A percentile compares a stretch with the other conserved stretches of the same genome.
These are phyloP conservation scores for Diplodia intermedia DNA, from an alignment of 2,329 filamentous ascomycete genomes.

Conservation along the genomic window DNA sequence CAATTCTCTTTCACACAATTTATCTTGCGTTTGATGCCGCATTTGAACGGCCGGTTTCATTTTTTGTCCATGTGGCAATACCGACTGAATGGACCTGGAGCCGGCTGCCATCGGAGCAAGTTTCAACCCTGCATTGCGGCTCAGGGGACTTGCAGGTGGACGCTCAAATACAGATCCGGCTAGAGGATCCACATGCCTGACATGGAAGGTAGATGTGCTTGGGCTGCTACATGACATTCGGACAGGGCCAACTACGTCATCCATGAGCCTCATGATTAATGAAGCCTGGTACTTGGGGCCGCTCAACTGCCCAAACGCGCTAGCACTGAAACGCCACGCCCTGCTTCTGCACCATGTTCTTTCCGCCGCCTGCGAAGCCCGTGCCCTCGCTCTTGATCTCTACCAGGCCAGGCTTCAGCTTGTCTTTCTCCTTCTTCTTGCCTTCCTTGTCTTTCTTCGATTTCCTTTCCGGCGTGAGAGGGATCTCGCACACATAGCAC, in stretches of 20 bases:
- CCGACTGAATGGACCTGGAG: not conserved
- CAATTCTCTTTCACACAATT: not conserved
- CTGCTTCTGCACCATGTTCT: slow-evolving; percentile 78
- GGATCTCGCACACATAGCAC: slow-evolving; percentile 88
- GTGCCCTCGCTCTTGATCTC: slow-evolving; percentile 93
- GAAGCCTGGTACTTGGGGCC: not conserved
- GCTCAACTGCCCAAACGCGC: not conserved
- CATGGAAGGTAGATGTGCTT: slow-evolving; percentile 23
- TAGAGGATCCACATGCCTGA: slow-evolving; percentile 21
- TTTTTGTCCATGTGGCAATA: not conserved
- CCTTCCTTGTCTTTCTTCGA: slow-evolving; percentile 73
- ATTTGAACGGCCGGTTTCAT: not conserved
- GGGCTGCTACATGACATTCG: not conserved
- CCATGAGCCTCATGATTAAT: not conserved
- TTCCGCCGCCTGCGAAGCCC: slow-evolving; percentile 87
- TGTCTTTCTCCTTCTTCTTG: slow-evolving; percentile 77
- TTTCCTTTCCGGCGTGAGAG: slow-evolving; percentile 64
- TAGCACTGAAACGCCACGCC: slow-evolving; percentile 85
- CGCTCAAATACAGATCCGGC: not conserved
- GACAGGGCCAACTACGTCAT: slow-evolving; percentile 18
- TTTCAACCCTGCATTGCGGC: not conserved
- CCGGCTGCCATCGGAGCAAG: not conserved
- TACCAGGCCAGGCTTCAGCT: slow-evolving; percentile 72
- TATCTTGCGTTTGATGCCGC: not conserved
- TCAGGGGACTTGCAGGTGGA: not conserved